Base-by-base conservation (phyloP, 2,329 filamentous ascomycete genomes). In the Aschersonia sp. region DNA sequence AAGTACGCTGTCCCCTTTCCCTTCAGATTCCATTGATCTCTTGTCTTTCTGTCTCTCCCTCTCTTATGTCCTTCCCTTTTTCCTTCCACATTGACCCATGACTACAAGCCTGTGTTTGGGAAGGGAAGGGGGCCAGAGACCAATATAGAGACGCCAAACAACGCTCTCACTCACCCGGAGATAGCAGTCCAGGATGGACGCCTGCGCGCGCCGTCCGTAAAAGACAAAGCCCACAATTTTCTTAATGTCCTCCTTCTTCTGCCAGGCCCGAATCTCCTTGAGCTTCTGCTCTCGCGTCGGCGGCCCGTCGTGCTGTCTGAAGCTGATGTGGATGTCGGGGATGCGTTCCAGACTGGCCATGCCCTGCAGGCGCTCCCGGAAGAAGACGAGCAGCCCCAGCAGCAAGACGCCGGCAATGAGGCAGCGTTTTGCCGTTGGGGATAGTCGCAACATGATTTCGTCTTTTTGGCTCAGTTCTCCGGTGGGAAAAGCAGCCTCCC, bases 101-200 rank as follows among this genome's bases (percentile, higher is more conserved):
- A 14, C 14, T 14, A 14, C 14, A 14, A 14, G 14, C 14, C 14
- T 14, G 14, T 14, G 2, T 14, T 14, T 14, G 14, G 14, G 14
- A 14, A 14, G 14, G 14, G 14, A 14, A 14, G 14, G 14, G 14
- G 14, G 14, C 14, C 14, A 14, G 14, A 14, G 14, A 14, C 14
- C 1, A 14, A 2, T 14, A 14, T 14, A 14, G 14, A 14, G 14
- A 14, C 14, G 14, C 10, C 22, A n/a, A 31, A 37, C 11, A 45
- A 43, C 32, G 54, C 22, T 7, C 33, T 37, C 33, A 22, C 45
- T 11, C 54, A 67, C 62, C 61, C 66, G 63, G 37, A 68, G 54
- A 50, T 72, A 73, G 50, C 70, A 73, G 50, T 71, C 68, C 41
- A 73, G 53, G 31, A 72, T 64, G 33, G 68, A 65, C 30, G 71